These are phyloP conservation scores for Diaporthe citrichinensis DNA, from an alignment of 2,329 filamentous ascomycete genomes.

Conservation along the genomic window DNA sequence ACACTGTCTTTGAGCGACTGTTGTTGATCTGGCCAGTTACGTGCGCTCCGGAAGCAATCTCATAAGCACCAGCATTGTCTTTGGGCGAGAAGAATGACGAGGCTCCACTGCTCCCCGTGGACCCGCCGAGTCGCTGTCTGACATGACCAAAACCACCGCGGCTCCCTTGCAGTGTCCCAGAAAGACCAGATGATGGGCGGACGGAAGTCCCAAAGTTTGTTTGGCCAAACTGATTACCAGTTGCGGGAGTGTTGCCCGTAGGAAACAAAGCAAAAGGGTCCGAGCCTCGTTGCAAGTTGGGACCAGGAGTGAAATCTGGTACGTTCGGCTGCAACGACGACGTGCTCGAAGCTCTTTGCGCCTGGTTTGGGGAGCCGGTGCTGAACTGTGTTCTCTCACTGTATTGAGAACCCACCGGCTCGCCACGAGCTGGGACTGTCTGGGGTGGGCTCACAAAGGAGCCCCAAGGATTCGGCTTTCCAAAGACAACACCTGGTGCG, in stretches of 20 bases:
- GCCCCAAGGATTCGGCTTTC: constrained; percentile 30
- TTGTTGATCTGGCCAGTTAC: constrained; percentile 20
- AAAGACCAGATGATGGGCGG: constrained; percentile 36
- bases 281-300: constrained; percentile 25
- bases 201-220: constrained; percentile 11
- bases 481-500: not conserved
- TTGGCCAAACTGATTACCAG: constrained; percentile 22
- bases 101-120: constrained; percentile 38
- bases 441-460: constrained; percentile 14
- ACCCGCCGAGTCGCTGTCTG: constrained; percentile 40
- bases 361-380: constrained; percentile 10
- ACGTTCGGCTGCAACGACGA: constrained; percentile 34
- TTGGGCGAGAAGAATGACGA: constrained; percentile 37
- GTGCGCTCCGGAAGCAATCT: constrained; percentile 8
- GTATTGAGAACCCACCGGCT: constrained; percentile 18
- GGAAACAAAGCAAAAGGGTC: constrained; percentile 25
- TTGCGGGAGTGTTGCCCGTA: not conserved
- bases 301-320: constrained; percentile 33
- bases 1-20: constrained; percentile 2
- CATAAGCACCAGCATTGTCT: constrained; percentile 7
- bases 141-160: constrained; percentile 31
- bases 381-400: constrained; percentile 2
- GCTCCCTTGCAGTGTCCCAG: constrained; percentile 13
- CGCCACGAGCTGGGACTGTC: not conserved
- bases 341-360: constrained; percentile 31